Base-by-base conservation (phyloP, 768 basidiomycete species). In the Amanita muscaria region DNA sequence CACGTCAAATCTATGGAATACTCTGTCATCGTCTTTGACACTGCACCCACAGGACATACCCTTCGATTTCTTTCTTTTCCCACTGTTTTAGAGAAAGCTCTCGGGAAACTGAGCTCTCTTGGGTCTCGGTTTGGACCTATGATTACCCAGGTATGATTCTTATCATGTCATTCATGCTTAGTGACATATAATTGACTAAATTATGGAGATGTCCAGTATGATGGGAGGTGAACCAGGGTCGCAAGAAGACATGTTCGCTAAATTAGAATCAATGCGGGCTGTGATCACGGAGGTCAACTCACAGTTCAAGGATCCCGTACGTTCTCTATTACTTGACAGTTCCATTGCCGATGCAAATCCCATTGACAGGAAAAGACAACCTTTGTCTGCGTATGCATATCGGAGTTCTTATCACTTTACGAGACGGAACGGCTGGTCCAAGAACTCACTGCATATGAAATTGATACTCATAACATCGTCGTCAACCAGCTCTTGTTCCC, bases 1-100 rank as follows among this genome's bases (percentile, higher is more conserved):
- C 94, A 99, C 63, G 96, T 99, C 64, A 97, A 99, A 66, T 97
- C 94, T 15, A 98, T 99, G 93, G 83, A 97, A 65, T 99, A 93
- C 72, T 94, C 91, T n/a, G 93, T 96, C 48, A 98, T 99, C 59
- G 93, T 99, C 27, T 99, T 99, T 59, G 96, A 99, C 60, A 99
- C 96, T 1, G 96, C 96, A 27, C 96, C 96, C 2, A 99, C 96
- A 3, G 96, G 96, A 1, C 96, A 99, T 65, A 99, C 96, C 0
- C 77, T 98, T 5, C 90, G 96, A 33, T 99, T 99, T 72, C 71
- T 99, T 32, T 96, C 92, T n/a, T 99, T 99, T 76, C 96, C 96
- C 0, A 87, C 83, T 15, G 96, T 99, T 4, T 74, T 99, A 7
- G 96, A 98, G 65, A 98, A 98, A 63, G 96, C 96, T 1, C 69